Base-by-base conservation (phyloP, 1,284 basidiomycete genomes). In the Earliella scabrosa region DNA sequence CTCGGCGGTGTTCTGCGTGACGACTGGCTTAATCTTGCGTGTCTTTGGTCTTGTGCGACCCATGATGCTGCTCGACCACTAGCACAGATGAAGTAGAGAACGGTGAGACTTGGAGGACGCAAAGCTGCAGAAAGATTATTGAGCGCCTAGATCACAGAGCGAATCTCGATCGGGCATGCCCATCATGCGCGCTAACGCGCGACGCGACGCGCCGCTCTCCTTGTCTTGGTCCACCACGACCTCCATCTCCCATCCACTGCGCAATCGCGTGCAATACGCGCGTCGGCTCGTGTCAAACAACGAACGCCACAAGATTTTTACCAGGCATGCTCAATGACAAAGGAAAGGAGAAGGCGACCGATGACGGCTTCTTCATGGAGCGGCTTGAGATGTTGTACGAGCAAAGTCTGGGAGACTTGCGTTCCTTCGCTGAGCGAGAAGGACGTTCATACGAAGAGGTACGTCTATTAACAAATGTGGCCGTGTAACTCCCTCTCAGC, bases 1-100 rank as follows among this genome's bases (percentile, higher is more conserved):
- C 18, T 51, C 65, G n/a, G 71, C 67, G 26, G 68, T 68, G 29
- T 68, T 62, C 46, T 74, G 73, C 21, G 69, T 68, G 31, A 71
- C 66, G 10, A 66, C 39, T 9, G 63, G 71, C 45, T 71, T 70
- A 3, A 69, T 68, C 67, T 83, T 84, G 66, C 79, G 82, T 61
- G 71, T 68, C 58, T 82, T 88, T 48, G 82, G 75, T 66, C 83
- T 76, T 55, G 85, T 82, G 53, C 88, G 82, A 31, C 85, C 88
- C 89, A 92, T 91, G 21, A 24, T 41, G 26, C 2, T 20, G 9
- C 40, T 16, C 10, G n/a, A 21, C 6, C 38, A 20, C n/a, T n/a
- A n/a, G n/a, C n/a, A 4, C 20, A 18, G 45, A 39, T 27, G 41
- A 10, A 14, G 26, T 44, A 16, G 44, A 13, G 39, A 32, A 23